Evolutionary conservation across 106 monocot genomes (phyloP).

Genomic region (Apostasia ramifera): DNA sequence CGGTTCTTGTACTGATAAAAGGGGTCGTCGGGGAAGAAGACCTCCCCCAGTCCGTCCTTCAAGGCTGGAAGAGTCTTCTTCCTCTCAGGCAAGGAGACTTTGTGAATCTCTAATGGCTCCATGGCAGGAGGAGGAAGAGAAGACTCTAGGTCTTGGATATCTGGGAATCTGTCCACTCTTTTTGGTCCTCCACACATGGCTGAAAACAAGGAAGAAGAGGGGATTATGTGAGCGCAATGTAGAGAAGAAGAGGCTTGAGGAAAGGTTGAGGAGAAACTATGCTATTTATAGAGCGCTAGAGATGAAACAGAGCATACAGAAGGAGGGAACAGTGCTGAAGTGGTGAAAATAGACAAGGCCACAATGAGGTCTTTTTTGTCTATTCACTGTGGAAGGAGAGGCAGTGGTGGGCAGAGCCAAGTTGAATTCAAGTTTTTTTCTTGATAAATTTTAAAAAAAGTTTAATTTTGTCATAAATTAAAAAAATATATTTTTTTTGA

Average conservation of each 20-base stretch:
- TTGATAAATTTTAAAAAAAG: too few relatives aligned
- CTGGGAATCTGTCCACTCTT: conserved; percentile 44
- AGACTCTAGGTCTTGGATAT: conserved; percentile 29
- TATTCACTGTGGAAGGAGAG: too few relatives aligned
- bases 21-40: conserved; percentile 80
- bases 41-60: conserved; percentile 50
- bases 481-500: too few relatives aligned
- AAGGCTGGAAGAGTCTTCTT: conserved; percentile 35
- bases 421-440: too few relatives aligned
- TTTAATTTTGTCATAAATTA: too few relatives aligned
- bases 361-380: too few relatives aligned
- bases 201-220: too few relatives aligned
- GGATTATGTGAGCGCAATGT: not conserved
- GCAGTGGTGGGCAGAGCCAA: too few relatives aligned
- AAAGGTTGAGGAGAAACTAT: not conserved
- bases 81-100: conserved; percentile 51
- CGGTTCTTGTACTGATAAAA: conserved; percentile 80
- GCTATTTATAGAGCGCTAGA: not conserved
- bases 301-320: too few relatives aligned
- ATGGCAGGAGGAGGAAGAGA: conserved; percentile 7
- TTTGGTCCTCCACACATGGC: conserved; percentile 39
- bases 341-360: too few relatives aligned
- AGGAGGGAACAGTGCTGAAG: too few relatives aligned
- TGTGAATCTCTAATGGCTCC: conserved; percentile 45
- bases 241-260: not conserved